Evolutionary conservation across 1,139 yeast species (phyloP), one percentile per base, ranked within the genome.

Genomic region (Lodderomyces parapsilosis): DNA sequence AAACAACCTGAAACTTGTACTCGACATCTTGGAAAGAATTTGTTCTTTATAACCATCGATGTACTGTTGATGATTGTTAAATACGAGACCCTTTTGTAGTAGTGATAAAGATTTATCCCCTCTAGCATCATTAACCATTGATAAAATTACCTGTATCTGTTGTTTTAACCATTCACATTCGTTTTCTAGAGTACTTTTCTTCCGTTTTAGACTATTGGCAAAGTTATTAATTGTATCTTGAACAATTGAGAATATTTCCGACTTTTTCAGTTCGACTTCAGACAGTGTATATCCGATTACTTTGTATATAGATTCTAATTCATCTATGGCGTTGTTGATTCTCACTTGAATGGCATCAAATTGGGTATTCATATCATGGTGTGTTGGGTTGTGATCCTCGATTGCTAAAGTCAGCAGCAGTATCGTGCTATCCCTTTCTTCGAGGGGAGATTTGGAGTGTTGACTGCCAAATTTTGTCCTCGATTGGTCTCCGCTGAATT

Each of bases 111-210:
- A 45, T 14, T 55, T 56, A 2, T 57, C 63, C 0, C 77, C 77
- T 11, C 51, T 51, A 20, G 45, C 48, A 44, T 74, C 79, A 45
- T 70, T 62, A 2, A 71, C 54, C 68, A 73, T 69, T 3, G 74
- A 69, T 22, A 72, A 54, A 2, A 73, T 69, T 6, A 71, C 57
- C 36, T 63, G 55, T 23, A 72, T 65, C 47, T 73, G 78, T 49
- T 73, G 76, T 41, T 76, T 53, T 43, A 73, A 57, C 78, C 78
- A 73, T 42, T 71, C 76, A 54, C 77, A 71, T 49, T 74, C 79
- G 44, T 65, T 68, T 41, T 65, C 71, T 3, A 73, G 68, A 44
- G 57, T 66, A 28, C 49, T 57, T 54, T 66, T 69, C 48, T 74
- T 77, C 46, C 76, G 56, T 35, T 60, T 62, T 17, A 72, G 54